phyloP scores from a whole-genome alignment of 106 monocot genomes.

The Dioscorea zingiberensis region DNA sequence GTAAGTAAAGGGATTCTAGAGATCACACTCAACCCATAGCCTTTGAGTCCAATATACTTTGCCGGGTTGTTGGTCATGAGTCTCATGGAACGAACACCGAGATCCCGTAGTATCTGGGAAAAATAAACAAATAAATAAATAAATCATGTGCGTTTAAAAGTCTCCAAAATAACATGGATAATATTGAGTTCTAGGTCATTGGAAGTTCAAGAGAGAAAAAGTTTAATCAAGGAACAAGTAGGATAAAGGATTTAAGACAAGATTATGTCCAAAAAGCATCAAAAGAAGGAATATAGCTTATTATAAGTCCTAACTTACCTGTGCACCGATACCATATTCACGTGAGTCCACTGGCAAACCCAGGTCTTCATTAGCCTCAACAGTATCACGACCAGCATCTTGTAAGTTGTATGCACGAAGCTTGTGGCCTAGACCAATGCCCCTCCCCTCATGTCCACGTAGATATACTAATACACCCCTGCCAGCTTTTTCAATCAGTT shows the following conservation, averaged over 20 bases:
- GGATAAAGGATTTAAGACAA: neutral
- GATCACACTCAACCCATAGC: constrained; percentile 43
- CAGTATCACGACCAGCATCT: constrained; percentile 29
- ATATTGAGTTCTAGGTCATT: neutral
- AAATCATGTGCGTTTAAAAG: too few species aligned
- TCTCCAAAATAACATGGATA: neutral
- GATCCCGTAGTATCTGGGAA: constrained; percentile 56
- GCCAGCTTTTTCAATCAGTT: constrained; percentile 30
- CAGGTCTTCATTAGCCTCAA: constrained; percentile 34
- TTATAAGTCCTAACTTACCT: constrained; percentile 2
- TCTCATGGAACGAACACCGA: constrained; percentile 50
- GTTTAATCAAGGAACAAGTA: neutral
- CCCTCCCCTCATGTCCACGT: constrained; percentile 41
- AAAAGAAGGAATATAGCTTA: neutral
- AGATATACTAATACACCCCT: constrained; percentile 32
- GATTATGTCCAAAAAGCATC: neutral
- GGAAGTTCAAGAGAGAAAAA: too few species aligned
- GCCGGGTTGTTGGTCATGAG: constrained; percentile 59
- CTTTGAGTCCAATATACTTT: constrained; percentile 53
- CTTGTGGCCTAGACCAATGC: constrained; percentile 33
- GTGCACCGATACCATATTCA: constrained; percentile 36
- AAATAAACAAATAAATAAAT: too few species aligned
- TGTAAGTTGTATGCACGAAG: constrained; percentile 36
- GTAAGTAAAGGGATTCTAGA: constrained; percentile 37
- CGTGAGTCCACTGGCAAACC: constrained; percentile 31